Percentiles rank a stretch among this genome's conserved stretches.
These are phyloP conservation scores for Cucurbita pepo DNA, from an alignment of 306 rosid species.

Conservation along the genomic window DNA sequence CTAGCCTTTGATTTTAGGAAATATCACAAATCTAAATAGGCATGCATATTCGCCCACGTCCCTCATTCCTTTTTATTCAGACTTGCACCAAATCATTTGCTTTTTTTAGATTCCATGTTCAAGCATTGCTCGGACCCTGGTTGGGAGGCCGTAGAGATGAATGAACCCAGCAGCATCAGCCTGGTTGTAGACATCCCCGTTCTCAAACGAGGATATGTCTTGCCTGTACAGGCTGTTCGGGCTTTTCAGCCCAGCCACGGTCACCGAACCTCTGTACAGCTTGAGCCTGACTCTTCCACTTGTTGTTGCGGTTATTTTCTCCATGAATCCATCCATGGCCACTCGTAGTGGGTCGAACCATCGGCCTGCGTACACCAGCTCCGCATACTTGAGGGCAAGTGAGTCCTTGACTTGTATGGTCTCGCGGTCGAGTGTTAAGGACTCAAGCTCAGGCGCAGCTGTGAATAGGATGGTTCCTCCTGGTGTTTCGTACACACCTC, in stretches of 20 bases:
- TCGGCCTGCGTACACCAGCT: conserved; percentile 89
- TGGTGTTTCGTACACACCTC: conserved; percentile 92
- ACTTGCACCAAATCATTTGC: not conserved
- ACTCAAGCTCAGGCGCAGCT: conserved; percentile 68
- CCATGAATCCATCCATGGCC: conserved; percentile 84
- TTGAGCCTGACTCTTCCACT: conserved; percentile 74
- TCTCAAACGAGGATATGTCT: conserved; percentile 88
- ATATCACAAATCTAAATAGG: not conserved
- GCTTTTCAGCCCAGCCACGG: conserved; percentile 47
- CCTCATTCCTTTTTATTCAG: not conserved
- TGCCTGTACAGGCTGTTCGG: conserved; percentile 78
- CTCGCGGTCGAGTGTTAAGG: conserved; percentile 69
- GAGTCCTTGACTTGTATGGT: conserved; percentile 63
- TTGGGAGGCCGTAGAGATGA: conserved; percentile 84
- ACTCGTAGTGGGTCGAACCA: conserved; percentile 93
- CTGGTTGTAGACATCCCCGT: conserved; percentile 70
- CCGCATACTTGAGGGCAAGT: conserved; percentile 66
- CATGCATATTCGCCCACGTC: not conserved
- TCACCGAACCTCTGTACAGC: conserved; percentile 63
- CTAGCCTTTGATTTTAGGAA: no score
- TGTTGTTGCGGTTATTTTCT: conserved; percentile 57
- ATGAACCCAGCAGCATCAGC: conserved; percentile 98
- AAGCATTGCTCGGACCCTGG: conserved; percentile 84
- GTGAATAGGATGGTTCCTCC: conserved; percentile 83
- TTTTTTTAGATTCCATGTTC: conserved; percentile 28